Conservation (phyloP, 768 basidiomycete genomes). For the Galerina marginata region DNA sequence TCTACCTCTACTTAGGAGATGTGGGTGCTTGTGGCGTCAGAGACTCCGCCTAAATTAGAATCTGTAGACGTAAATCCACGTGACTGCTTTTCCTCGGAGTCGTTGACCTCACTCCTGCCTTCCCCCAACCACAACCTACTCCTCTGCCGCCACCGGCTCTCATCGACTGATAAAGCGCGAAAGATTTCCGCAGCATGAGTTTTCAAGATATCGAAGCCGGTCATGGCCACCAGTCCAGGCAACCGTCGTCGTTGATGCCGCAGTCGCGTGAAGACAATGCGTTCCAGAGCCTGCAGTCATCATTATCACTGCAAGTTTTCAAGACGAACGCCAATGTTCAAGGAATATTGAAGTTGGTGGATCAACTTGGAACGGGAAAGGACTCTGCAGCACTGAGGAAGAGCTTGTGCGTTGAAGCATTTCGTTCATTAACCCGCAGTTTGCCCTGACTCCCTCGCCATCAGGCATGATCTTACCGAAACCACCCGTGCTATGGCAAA, state of each 20-base stretch:
- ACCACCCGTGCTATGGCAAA: conserved; percentile 95
- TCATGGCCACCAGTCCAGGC: conserved; percentile 39
- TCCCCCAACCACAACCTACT: not conserved
- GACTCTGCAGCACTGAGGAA: conserved; percentile 84
- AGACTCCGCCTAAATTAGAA: too few species aligned
- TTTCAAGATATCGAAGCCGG: conserved; percentile 64
- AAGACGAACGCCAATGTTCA: conserved; percentile 99
- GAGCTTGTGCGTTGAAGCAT: conserved; percentile 67
- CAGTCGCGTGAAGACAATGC: conserved; percentile 70
- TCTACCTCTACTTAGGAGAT: too few species aligned
- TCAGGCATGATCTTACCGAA: conserved; percentile 92
- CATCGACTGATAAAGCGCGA: not conserved
- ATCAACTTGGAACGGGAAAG: conserved; percentile 85
- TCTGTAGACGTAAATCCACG: not conserved
- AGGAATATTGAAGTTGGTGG: conserved; percentile 94
- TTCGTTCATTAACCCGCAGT: not conserved
- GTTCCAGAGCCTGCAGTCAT: conserved; percentile 78
- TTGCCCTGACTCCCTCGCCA: not conserved
- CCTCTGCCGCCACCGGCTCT: not conserved
- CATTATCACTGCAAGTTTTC: conserved; percentile 92
- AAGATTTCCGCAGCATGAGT: conserved; percentile 43
- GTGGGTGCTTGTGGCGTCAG: too few species aligned
- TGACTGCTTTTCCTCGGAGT: not conserved
- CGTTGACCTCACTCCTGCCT: conserved; percentile 10
- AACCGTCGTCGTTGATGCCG: conserved; percentile 37